A percentile compares a stretch with the other conserved stretches of the same genome.
Evolutionary conservation across 1,139 yeast genomes (phyloP).

Genomic region (Williopsis jadinii): DNA sequence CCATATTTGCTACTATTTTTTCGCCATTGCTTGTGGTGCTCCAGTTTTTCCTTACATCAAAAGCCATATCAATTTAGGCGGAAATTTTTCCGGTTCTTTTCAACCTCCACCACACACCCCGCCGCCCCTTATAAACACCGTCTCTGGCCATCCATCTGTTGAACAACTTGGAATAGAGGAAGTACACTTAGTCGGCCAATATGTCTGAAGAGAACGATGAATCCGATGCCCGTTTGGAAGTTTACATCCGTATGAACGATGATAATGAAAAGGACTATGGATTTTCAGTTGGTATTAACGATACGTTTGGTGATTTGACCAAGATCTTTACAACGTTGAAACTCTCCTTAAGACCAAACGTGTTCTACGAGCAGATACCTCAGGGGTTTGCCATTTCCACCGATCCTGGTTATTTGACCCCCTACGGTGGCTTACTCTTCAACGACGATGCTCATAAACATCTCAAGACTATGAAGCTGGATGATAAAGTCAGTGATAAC

Average conservation of each 20-base stretch:
- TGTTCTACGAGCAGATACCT: slow-evolving; percentile 64
- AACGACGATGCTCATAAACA: slow-evolving; percentile 46
- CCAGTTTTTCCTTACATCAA: no score
- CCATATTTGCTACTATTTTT: no score
- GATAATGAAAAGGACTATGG: slow-evolving; percentile 88
- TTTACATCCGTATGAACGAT: slow-evolving; percentile 78
- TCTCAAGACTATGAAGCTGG: slow-evolving; percentile 15
- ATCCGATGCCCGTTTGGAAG: slow-evolving; percentile 40
- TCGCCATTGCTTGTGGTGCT: no score
- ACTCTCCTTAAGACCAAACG: slow-evolving; percentile 69
- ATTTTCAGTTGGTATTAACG: slow-evolving; percentile 57
- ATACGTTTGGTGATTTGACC: slow-evolving; percentile 46
- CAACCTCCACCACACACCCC: no score
- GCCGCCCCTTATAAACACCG: no score
- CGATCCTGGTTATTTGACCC: slow-evolving; percentile 80
- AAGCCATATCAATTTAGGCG: no score
- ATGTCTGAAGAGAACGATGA: slow-evolving; percentile 3
- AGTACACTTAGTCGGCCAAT: not conserved
- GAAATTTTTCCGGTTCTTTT: no score
- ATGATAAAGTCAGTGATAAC: slow-evolving; percentile 31
- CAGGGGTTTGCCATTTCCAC: slow-evolving; percentile 58
- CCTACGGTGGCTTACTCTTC: slow-evolving; percentile 74
- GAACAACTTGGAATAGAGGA: no score
- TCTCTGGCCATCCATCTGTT: no score
- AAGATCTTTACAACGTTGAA: slow-evolving; percentile 62